Evolutionary conservation across 2,329 filamentous ascomycete species (phyloP), one percentile per base, ranked within the genome.

Genomic region (Pyrenophora tritici-repentis): DNA sequence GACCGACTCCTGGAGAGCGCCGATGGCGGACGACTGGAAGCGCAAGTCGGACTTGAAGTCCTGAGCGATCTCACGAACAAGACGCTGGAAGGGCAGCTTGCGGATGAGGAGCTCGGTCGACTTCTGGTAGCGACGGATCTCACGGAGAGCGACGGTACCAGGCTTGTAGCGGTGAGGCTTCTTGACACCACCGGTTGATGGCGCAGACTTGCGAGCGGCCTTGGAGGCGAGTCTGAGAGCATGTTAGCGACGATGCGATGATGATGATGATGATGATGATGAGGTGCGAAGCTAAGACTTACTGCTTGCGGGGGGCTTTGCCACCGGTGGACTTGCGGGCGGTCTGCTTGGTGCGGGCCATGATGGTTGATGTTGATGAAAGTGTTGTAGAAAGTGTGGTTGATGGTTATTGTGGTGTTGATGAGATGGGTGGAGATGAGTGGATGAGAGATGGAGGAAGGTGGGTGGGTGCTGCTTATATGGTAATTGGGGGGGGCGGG

Each of bases 141-240:
- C 93, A 75, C 89, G 88, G 47, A 97, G 82, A 46, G 94, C 93
- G 61, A 90, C 82, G 36, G 92, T 97, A 68, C 77, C 77, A 56
- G 78, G 78, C 77, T 81, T 81, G 73, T 81, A 81, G 61, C 78
- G 73, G 73, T 80, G 78, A 69, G 78, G 78, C 78, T 81, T 80
- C 78, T 81, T 81, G 75, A 80, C 78, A 79, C 78, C 78, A 73
- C 93, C 94, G 77, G 94, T 97, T 60, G 91, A 96, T 6, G 94
- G 94, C 57, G 94, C 93, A 71, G 88, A 91, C 88, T 99, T 99
- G 83, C 94, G 92, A 73, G 94, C 93, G 67, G 93, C 94, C 90
- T 97, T 97, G 84, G 92, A 96, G 71, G 93, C 93, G 75, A 97
- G 91, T 86, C 41, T 43, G 14, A 18, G 34, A 26, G 32, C 4